phyloP scores from a whole-genome alignment of 805 yeast species.

The Schwanniomyces polymorphus region DNA sequence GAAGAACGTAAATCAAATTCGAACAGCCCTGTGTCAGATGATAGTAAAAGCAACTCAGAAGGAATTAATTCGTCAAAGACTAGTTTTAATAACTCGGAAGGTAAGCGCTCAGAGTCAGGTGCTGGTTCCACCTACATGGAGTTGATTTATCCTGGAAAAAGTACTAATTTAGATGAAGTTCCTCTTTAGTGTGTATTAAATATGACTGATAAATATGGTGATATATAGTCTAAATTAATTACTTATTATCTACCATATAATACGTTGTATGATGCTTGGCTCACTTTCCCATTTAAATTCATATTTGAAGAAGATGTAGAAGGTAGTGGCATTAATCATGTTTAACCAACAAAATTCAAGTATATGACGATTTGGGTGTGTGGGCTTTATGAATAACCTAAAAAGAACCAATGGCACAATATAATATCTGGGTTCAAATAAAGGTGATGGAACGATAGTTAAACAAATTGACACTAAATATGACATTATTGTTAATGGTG shows the following conservation, averaged over 20 bases:
- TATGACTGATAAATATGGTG: background rate
- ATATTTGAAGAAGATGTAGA: slow-evolving; percentile 55
- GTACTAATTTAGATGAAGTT: background rate
- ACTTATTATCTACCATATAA: slow-evolving; percentile 68
- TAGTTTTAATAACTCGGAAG: background rate
- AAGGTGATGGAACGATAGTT: slow-evolving; percentile 84
- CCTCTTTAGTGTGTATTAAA: background rate
- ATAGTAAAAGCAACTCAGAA: background rate
- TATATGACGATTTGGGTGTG: slow-evolving; percentile 30
- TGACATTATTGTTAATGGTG: slow-evolving; percentile 45
- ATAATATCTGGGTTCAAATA: slow-evolving; percentile 92
- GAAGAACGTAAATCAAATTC: background rate
- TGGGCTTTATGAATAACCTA: slow-evolving; percentile 49
- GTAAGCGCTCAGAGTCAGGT: background rate
- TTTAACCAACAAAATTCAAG: slow-evolving; percentile 66
- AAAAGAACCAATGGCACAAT: slow-evolving; percentile 78
- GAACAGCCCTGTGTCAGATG: background rate
- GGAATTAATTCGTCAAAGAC: background rate
- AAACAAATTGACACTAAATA: slow-evolving; percentile 52
- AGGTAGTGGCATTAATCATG: slow-evolving; percentile 52
- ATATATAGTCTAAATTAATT: background rate
- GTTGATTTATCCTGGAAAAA: background rate
- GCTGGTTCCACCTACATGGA: background rate
- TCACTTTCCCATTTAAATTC: slow-evolving; percentile 72
- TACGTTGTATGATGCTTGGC: slow-evolving; percentile 61